Evolutionary conservation across 2,329 filamentous ascomycete species (phyloP).

Genomic region (Ophiostoma populinum): DNA sequence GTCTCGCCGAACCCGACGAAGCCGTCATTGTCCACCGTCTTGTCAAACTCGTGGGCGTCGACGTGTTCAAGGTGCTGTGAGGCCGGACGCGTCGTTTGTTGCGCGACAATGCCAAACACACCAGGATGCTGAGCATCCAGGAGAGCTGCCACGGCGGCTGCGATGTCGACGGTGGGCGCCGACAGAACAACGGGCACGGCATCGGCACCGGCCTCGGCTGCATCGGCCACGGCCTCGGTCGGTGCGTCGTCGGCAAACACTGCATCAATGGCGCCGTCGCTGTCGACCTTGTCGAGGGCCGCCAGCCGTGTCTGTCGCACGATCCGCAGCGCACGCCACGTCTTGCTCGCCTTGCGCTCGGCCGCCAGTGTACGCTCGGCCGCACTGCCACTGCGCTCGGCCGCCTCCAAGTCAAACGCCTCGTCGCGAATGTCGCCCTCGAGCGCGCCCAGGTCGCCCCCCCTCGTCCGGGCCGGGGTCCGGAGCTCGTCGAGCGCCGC

Average conservation of each 20-base stretch:
- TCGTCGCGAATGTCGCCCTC: slow-evolving; percentile 58
- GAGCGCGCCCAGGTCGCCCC: slow-evolving; percentile 55
- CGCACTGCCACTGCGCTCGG: slow-evolving; percentile 34
- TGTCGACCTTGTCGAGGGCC: slow-evolving; percentile 74
- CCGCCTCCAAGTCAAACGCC: slow-evolving; percentile 76
- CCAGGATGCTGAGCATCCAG: slow-evolving; percentile 46
- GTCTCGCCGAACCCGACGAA: slow-evolving; percentile 38
- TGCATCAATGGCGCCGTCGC: slow-evolving; percentile 50
- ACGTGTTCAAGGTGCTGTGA: slow-evolving; percentile 29
- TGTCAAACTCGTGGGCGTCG: slow-evolving; percentile 33
- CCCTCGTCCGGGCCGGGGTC: slow-evolving; percentile 41
- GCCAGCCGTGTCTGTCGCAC: slow-evolving; percentile 57
- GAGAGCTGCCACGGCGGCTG: slow-evolving; percentile 43
- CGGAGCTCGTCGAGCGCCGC: slow-evolving; percentile 54
- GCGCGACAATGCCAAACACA: slow-evolving; percentile 42
- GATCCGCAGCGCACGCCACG: slow-evolving; percentile 75
- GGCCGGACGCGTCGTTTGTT: slow-evolving; percentile 37
- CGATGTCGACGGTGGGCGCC: slow-evolving; percentile 44
- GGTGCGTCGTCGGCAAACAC: slow-evolving; percentile 41
- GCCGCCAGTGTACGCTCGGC: slow-evolving; percentile 36
- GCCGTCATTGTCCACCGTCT: slow-evolving; percentile 40
- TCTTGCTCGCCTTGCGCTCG: slow-evolving; percentile 70
- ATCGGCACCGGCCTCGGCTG: slow-evolving; percentile 3
- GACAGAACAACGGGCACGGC: slow-evolving; percentile 44
- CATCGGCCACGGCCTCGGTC: slow-evolving; percentile 5